Base-by-base conservation (phyloP, 371 early-diverging fungal species). In the Thermomucor indicae-seudaticae region DNA sequence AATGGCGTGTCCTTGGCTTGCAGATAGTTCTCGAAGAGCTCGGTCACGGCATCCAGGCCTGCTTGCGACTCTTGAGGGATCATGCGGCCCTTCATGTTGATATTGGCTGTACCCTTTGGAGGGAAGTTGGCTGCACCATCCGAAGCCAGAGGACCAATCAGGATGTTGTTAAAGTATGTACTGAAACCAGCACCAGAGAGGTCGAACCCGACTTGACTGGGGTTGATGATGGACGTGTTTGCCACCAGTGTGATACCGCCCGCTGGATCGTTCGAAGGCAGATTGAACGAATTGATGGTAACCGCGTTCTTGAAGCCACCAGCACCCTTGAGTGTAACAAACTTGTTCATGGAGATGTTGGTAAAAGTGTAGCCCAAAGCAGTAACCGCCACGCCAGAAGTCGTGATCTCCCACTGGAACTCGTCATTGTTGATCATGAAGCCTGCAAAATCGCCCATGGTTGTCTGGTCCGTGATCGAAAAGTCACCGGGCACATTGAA, bases 361-460 rank as follows among this genome's bases (percentile, higher is more conserved):
- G 64, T 75, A 55, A 83, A 79, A 7, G 72, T 75, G 47, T 64
- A 78, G 10, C 79, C 76, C 17, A 83, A 70, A 34, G 81, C 81
- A 50, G 54, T 71, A 46, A 83, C 84, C n/a, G 71, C 64, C 24
- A 83, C 75, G 43, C 55, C 57, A 20, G 57, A 60, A 11, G 75
- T 64, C 7, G 53, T 55, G n/a, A 83, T 78, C 24, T 80, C 73
- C 84, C 84, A 83, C 2, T 66, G 49, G 48, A 83, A 83, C 19
- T 62, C 38, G 25, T 75, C 55, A 42, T 78, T 67, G 54, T 79
- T 77, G 56, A 83, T 74, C 76, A 83, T 60, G 55, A 65, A 76
- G 31, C 62, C 56, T 6, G 80, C 56, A 53, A 83, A 83, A 27
- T 67, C 62, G 27, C 70, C 60, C 67, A 81, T 80, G 23, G 58